Conservation (phyloP, 2,329 filamentous ascomycete genomes). For the Anisogramma anomala region DNA sequence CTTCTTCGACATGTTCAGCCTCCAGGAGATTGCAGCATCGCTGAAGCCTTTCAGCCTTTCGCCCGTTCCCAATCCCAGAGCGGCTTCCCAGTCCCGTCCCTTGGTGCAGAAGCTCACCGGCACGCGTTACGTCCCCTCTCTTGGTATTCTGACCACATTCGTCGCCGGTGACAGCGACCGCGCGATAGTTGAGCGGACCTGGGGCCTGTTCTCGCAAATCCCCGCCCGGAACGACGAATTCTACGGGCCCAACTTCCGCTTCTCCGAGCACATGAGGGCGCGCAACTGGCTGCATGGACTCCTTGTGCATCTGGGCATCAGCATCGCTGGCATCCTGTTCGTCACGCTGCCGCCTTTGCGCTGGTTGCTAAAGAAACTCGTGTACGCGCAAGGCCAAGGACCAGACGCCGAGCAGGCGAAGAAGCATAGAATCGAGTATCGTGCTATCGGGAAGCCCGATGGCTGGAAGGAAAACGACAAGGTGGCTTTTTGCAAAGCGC, state of each 20-base stretch:
- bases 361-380: constrained; percentile 29
- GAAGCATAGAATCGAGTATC: constrained; percentile 51
- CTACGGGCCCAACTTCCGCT: constrained; percentile 53
- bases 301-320: constrained; percentile 36
- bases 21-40: constrained; percentile 35
- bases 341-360: constrained; percentile 35
- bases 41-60: constrained; percentile 44
- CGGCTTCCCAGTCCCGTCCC: constrained; percentile 21
- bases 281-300: constrained; percentile 40
- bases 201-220: constrained; percentile 44
- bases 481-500: constrained; percentile 43
- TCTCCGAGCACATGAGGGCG: constrained; percentile 41
- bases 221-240: constrained; percentile 32
- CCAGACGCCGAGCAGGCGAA: constrained; percentile 39
- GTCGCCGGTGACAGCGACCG: constrained; percentile 38
- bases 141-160: constrained; percentile 46
- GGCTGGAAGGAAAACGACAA: constrained; percentile 25
- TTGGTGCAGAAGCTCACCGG: constrained; percentile 38
- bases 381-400: constrained; percentile 45
- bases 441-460: constrained; percentile 53
- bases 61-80: constrained; percentile 36
- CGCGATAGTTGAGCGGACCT: constrained; percentile 47
- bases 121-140: constrained; percentile 33
- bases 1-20: constrained; percentile 40
- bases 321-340: constrained; percentile 33